A percentile compares a stretch with the other conserved stretches of the same genome.
These are phyloP conservation scores for Amanita exitialis DNA, from an alignment of 768 basidiomycete genomes.

Conservation along the genomic window DNA sequence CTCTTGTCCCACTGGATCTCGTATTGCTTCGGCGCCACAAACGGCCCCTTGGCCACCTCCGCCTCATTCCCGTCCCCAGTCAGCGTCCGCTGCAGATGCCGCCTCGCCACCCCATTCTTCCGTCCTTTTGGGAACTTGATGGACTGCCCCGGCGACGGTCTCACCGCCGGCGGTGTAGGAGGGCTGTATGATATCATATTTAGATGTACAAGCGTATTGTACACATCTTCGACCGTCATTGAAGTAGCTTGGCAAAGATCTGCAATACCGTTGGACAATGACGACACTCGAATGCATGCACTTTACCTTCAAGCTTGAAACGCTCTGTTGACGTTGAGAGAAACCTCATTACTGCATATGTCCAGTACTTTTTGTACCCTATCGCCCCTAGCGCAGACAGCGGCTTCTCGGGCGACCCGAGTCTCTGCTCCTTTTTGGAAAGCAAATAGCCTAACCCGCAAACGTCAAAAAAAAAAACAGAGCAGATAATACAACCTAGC, in stretches of 20 bases:
- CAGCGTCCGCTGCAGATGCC: conserved; percentile 50
- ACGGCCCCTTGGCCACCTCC: conserved; percentile 36
- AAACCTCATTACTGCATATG: conserved; percentile 75
- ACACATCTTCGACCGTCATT: conserved; percentile 87
- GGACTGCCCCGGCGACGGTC: conserved; percentile 68
- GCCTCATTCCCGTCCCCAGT: conserved; percentile 35
- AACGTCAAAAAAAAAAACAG: conserved; percentile 4
- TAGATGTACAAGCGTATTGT: conserved; percentile 59
- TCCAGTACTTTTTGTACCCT: conserved; percentile 97
- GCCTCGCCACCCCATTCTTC: conserved; percentile 53
- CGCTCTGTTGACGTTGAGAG: conserved; percentile 45
- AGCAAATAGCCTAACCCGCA: conserved; percentile 72
- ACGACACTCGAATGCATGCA: neutral
- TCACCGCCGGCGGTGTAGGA: conserved; percentile 38
- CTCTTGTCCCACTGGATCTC: conserved; percentile 65
- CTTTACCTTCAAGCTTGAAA: conserved; percentile 64
- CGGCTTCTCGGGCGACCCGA: conserved; percentile 94
- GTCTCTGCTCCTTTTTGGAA: conserved; percentile 86
- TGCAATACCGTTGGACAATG: conserved; percentile 17
- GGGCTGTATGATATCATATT: conserved; percentile 61
- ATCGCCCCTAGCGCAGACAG: conserved; percentile 86
- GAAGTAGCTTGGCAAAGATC: conserved; percentile 82
- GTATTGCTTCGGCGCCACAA: conserved; percentile 61
- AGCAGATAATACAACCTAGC: neutral
- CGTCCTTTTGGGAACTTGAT: conserved; percentile 67